These are phyloP conservation scores for Forsythia viridissima DNA, from an alignment of 257 asterid genomes.

Conservation along the genomic window DNA sequence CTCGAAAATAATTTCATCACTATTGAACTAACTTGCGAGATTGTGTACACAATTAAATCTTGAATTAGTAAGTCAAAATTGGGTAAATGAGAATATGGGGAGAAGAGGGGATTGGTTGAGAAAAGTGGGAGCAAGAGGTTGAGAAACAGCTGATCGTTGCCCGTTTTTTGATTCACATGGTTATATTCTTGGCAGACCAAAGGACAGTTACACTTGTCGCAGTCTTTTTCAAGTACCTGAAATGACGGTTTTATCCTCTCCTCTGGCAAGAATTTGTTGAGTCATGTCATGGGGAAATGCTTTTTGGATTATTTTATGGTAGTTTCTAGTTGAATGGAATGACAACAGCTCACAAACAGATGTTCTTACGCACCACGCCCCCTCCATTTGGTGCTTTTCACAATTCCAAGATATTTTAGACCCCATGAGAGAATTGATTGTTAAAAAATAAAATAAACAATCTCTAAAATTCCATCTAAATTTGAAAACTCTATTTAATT, in stretches of 20 bases:
- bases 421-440: no score
- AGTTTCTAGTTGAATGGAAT: neutral
- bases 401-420: neutral
- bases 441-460: no score
- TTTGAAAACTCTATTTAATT: no score
- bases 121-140: constrained; percentile 16
- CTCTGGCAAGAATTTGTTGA: neutral
- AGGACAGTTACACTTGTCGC: constrained; percentile 19
- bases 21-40: neutral
- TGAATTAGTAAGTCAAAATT: no score
- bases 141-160: constrained; percentile 20
- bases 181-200: neutral
- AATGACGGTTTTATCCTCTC: constrained; percentile 29
- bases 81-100: neutral
- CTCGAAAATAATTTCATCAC: no score
- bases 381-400: constrained; percentile 34
- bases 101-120: neutral
- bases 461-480: no score
- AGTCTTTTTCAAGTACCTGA: constrained; percentile 17
- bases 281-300: neutral
- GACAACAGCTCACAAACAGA: constrained; percentile 36
- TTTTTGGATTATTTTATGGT: neutral
- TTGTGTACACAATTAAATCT: no score
- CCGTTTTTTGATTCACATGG: neutral
- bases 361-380: constrained; percentile 37